A percentile compares a stretch with the other conserved stretches of the same genome.
Evolutionary conservation across 2,329 filamentous ascomycete genomes (phyloP).

Genomic region (Aurifilum marmelostoma): DNA sequence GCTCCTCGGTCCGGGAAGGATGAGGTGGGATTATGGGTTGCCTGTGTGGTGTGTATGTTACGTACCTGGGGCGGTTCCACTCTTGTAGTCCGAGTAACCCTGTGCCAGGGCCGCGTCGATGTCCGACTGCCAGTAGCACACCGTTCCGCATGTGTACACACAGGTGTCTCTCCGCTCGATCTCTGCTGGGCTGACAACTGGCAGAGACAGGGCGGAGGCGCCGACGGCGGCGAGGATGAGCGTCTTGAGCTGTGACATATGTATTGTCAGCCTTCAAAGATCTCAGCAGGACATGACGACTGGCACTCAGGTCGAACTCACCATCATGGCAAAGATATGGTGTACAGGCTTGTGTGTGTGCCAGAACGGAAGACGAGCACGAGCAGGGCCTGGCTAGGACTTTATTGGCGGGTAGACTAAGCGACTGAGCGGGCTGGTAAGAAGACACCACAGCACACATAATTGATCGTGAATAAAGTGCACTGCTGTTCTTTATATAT

Average conservation of each 20-base stretch:
- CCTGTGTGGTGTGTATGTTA: neutral
- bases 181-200: conserved; percentile 23
- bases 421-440: neutral
- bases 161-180: conserved; percentile 34
- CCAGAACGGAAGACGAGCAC: neutral
- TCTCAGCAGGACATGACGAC: neutral
- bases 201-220: conserved; percentile 10
- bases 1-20: no score
- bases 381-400: neutral
- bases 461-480: neutral
- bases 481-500: neutral
- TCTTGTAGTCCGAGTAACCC: conserved; percentile 39
- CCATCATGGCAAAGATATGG: neutral
- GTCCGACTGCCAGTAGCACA: conserved; percentile 42
- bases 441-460: neutral
- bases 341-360: neutral
- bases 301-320: neutral
- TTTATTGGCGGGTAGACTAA: neutral
- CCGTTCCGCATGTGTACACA: conserved; percentile 42
- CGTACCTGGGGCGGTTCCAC: conserved; percentile 35
- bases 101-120: conserved; percentile 41
- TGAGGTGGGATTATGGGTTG: neutral
- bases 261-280: neutral
- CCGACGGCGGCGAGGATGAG: conserved; percentile 17
- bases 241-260: conserved; percentile 1